Percentiles rank a stretch among this genome's conserved stretches.
Conservation (phyloP, 768 basidiomycete species). For the Auriscalpium microsporum region DNA sequence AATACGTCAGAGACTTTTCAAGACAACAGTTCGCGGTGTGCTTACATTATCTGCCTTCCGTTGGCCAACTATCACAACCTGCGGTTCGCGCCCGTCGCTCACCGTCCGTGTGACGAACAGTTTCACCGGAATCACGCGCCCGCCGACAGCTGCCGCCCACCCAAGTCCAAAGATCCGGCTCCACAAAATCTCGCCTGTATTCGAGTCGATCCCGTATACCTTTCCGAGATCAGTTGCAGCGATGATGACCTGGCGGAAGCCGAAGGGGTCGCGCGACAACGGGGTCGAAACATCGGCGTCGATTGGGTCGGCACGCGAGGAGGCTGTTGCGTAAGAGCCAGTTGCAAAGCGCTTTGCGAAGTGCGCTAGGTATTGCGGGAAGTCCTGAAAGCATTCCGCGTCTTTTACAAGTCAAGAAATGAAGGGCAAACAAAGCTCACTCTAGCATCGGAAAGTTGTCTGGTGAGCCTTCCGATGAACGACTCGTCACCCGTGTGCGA, state of each 20-base stretch:
- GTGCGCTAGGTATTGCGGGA: slow-evolving; percentile 59
- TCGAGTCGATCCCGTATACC: slow-evolving; percentile 74
- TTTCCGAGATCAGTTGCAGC: slow-evolving; percentile 65
- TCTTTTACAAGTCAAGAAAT: not conserved
- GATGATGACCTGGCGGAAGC: slow-evolving; percentile 79
- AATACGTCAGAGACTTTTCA: not conserved
- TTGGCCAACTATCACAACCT: slow-evolving; percentile 57
- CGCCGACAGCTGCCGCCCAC: slow-evolving; percentile 52
- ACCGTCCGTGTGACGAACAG: slow-evolving; percentile 47
- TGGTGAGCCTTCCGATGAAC: slow-evolving; percentile 38
- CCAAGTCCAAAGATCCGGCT: slow-evolving; percentile 67
- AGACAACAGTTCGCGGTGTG: slow-evolving; percentile 3
- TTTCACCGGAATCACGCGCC: slow-evolving; percentile 47
- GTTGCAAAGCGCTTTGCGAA: slow-evolving; percentile 68
- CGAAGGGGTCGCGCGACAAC: slow-evolving; percentile 68
- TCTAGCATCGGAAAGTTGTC: slow-evolving; percentile 56
- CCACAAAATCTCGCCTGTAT: slow-evolving; percentile 74
- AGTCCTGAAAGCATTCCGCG: slow-evolving; percentile 33
- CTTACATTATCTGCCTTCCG: slow-evolving; percentile 55
- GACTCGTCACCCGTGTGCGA: slow-evolving; percentile 30
- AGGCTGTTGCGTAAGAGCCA: slow-evolving; percentile 51
- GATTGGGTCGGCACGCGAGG: slow-evolving; percentile 24
- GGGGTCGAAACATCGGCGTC: slow-evolving; percentile 26
- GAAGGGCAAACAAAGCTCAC: slow-evolving; percentile 26
- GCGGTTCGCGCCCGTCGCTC: slow-evolving; percentile 37